Conservation (phyloP, 225 moss, liverwort and hornwort species). For the Lunularia cruciata region DNA sequence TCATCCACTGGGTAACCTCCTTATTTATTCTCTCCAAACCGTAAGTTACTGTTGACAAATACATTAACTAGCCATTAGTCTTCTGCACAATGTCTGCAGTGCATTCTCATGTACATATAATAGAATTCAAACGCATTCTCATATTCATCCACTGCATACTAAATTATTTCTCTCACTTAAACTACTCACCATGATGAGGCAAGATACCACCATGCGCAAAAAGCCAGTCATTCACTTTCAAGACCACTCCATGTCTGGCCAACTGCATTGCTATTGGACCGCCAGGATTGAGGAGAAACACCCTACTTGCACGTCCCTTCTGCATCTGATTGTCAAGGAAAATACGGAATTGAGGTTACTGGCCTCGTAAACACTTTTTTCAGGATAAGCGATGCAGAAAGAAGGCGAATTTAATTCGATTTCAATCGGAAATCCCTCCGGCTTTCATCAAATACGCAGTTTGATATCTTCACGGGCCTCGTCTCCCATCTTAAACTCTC, state of each 20-base stretch:
- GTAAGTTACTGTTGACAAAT: conserved; percentile 61
- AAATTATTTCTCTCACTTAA: background rate
- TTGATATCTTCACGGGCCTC: too few species aligned
- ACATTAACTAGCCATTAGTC: background rate
- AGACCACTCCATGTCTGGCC: conserved; percentile 76
- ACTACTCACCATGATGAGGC: conserved; percentile 81
- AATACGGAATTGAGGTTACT: too few species aligned
- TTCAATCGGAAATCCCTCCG: too few species aligned
- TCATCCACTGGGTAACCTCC: conserved; percentile 92
- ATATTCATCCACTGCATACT: background rate
- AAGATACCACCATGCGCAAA: conserved; percentile 95
- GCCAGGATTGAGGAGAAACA: conserved; percentile 71
- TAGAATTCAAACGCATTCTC: too few species aligned
- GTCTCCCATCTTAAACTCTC: too few species aligned
- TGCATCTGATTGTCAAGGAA: conserved; percentile 58
- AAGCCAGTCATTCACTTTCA: conserved; percentile 95
- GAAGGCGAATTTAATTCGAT: too few species aligned
- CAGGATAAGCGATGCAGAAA: background rate
- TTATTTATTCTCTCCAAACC: conserved; percentile 86
- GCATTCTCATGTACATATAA: too few species aligned
- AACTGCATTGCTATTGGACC: conserved; percentile 80
- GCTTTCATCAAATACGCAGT: too few species aligned
- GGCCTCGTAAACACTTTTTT: too few species aligned
- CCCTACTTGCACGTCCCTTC: conserved; percentile 62
- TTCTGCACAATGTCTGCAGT: too few species aligned